Evolutionary conservation across 2,329 filamentous ascomycete species (phyloP), one percentile per base, ranked within the genome.

Genomic region (Fusarium brevicatenulatum): DNA sequence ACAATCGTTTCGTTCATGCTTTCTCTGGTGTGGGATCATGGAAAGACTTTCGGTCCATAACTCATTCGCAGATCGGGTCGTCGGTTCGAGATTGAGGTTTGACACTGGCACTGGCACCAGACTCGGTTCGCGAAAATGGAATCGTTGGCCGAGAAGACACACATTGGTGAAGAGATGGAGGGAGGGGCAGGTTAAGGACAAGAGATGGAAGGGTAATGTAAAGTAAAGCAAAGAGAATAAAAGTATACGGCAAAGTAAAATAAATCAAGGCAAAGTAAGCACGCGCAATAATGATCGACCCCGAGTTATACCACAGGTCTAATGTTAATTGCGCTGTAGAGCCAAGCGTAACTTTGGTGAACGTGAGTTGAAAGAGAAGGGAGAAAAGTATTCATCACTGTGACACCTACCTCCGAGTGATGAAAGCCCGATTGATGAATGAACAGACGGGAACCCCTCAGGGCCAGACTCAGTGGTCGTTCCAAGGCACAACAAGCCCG

Each of bases 81-180:
- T 69, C 66, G 72, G 64, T 65, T 66, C 58, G 77, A 69, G 47
- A 49, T 53, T 68, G 77, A 59, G 43, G 56, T 49, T 68, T 52
- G 76, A 72, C 64, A 76, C 73, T 44, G 76, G 73, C 61, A 76
- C 73, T 49, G 76, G 74, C 63, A 76, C 73, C 73, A 76, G 79
- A 77, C 78, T 81, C 78, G 81, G 80, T 76, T 82, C 78, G 78
- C 76, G 78, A 76, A 77, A 77, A 79, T 82, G 73, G 76, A 78
- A 76, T 76, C 78, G 80, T 76, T 72, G 78, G 80, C 78, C 75
- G 69, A 76, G 76, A 71, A 77, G 78, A 79, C 76, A 79, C 77
- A 81, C 81, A 82, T 82, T 82, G 76, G 80, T 72, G 75, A 64
- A 73, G 76, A 79, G 76, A 61, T 59, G 36, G 49, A 58, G 47